These are phyloP conservation scores for Thecaphora frezii DNA, from an alignment of 1,284 basidiomycete species.

Conservation along the genomic window DNA sequence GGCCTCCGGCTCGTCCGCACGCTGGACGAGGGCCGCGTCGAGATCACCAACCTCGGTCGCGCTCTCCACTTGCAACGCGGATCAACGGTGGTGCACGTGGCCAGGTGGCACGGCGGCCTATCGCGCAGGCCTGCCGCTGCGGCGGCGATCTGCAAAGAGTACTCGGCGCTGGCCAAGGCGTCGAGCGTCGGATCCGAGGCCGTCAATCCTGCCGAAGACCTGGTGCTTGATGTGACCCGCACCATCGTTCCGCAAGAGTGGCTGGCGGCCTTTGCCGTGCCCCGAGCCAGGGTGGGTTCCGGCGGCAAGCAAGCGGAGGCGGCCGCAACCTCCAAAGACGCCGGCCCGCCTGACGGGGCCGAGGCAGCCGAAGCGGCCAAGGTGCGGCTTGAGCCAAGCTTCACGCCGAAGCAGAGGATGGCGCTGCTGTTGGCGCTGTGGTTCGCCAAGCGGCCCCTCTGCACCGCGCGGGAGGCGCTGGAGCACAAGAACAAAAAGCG, in stretches of 20 bases:
- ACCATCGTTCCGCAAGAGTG: conserved; percentile 19
- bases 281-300: conserved; percentile 1
- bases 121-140: conserved; percentile 3
- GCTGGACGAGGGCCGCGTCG: background rate
- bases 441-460: conserved; percentile 26
- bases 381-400: background rate
- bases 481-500: background rate
- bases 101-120: conserved; percentile 17
- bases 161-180: background rate
- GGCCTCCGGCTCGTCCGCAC: conserved; percentile 16
- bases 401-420: background rate
- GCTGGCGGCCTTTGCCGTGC: conserved; percentile 31
- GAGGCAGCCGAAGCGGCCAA: conserved; percentile 2
- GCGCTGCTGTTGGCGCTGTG: conserved; percentile 22
- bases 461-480: conserved; percentile 15
- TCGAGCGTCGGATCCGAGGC: background rate
- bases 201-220: conserved; percentile 6
- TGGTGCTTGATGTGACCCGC: conserved; percentile 28
- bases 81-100: conserved; percentile 28
- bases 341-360: no score
- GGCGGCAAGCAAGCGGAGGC: background rate
- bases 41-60: conserved; percentile 22
- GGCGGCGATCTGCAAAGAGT: conserved; percentile 1
- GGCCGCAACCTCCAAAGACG: background rate
- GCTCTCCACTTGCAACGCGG: conserved; percentile 27